Percentiles rank a stretch among this genome's conserved stretches.
These are phyloP conservation scores for Cutaneotrichosporon curvatum DNA, from an alignment of 1,284 basidiomycete species.

Conservation along the genomic window DNA sequence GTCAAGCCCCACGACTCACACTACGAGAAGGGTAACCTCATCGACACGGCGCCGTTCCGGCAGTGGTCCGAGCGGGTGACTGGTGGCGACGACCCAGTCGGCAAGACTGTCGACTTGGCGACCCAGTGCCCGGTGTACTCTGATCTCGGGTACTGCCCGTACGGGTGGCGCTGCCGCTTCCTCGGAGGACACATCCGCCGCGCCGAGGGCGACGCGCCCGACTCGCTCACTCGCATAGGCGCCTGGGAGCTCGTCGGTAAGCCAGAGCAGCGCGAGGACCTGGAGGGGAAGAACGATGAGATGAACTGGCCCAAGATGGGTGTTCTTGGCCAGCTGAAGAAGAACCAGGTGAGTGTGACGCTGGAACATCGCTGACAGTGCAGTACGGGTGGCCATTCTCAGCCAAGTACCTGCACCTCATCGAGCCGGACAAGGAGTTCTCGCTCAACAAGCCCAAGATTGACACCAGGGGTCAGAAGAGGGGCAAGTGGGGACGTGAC, in stretches of 20 bases:
- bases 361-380: not conserved
- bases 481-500: constrained; percentile 1
- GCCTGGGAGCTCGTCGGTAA: constrained; percentile 47
- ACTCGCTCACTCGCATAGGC: constrained; percentile 15
- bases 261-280: constrained; percentile 54
- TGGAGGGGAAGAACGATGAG: constrained; percentile 65
- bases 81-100: constrained; percentile 27
- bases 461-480: not conserved
- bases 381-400: constrained; percentile 59
- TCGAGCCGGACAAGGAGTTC: constrained; percentile 49
- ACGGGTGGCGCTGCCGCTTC: constrained; percentile 86
- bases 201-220: constrained; percentile 4
- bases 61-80: constrained; percentile 2
- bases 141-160: constrained; percentile 71
- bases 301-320: constrained; percentile 63
- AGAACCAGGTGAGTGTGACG: constrained; percentile 55
- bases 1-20: constrained; percentile 68
- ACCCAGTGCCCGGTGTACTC: constrained; percentile 63
- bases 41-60: constrained; percentile 46
- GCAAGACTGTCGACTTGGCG: constrained; percentile 26
- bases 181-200: constrained; percentile 62
- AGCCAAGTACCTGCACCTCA: constrained; percentile 59
- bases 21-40: constrained; percentile 51
- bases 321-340: constrained; percentile 56
- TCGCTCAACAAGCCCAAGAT: constrained; percentile 18